Percentiles rank a stretch among this genome's conserved stretches.
These are phyloP conservation scores for Salix koriyanagi DNA, from an alignment of 345 rosid species.

Conservation along the genomic window DNA sequence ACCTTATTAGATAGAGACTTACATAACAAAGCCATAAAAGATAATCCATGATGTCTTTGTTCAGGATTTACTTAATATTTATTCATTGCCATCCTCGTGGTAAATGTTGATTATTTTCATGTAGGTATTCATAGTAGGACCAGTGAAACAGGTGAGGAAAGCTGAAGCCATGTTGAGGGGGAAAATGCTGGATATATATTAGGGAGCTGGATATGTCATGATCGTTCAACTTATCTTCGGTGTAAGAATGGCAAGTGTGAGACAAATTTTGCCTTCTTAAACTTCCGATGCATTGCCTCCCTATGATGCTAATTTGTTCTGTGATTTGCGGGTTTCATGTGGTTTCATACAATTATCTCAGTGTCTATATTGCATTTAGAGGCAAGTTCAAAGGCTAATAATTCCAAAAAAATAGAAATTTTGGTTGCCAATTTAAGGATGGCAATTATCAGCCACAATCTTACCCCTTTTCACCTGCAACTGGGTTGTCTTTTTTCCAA, in stretches of 20 bases:
- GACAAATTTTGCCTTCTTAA: slow-evolving; percentile 4
- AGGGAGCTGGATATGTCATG: background rate
- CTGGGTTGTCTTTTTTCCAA: too few relatives aligned
- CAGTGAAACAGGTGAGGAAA: slow-evolving; percentile 81
- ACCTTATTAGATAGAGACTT: background rate
- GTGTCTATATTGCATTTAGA: background rate
- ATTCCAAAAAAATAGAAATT: background rate
- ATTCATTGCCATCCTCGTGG: background rate
- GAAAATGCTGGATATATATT: slow-evolving; percentile 55
- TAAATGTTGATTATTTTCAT: background rate
- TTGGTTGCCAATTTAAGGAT: background rate
- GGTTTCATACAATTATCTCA: background rate
- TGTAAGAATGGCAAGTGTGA: background rate
- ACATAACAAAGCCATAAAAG: background rate
- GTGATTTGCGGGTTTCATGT: background rate
- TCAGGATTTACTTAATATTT: background rate
- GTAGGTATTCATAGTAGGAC: slow-evolving; percentile 82
- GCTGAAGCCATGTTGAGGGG: slow-evolving; percentile 94
- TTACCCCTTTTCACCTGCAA: too few relatives aligned
- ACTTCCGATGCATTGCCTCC: background rate
- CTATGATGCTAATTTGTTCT: background rate
- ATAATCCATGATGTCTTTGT: background rate
- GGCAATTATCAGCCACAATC: too few relatives aligned
- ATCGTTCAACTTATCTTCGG: background rate
- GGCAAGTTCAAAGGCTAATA: background rate